Base-by-base conservation (phyloP, 257 asterid genomes). In the Marsdenia floribunda region DNA sequence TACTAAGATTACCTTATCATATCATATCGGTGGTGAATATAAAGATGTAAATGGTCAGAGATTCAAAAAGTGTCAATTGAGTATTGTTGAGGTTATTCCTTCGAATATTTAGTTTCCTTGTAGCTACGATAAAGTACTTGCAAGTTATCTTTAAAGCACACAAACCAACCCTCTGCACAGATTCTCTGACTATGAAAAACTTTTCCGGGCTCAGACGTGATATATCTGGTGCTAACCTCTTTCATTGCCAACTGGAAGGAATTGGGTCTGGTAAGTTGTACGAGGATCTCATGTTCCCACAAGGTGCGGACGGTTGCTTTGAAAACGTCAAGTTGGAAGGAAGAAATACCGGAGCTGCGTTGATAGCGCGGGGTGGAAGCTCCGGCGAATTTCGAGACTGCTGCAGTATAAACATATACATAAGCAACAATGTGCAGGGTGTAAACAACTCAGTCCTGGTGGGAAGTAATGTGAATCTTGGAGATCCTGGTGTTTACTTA, bases 351-450 rank as follows among this genome's bases (percentile, higher is more conserved):
- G 85, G 85, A 4, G 81, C 85, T 4, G 22, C 69, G 6, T 24
- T 73, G 81, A 35, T 52, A 9, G 21, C 33, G 0, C 50, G 80
- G n/a, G 75, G 59, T 6, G 75, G 58, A 18, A 2, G 37, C 42
- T 8, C 59, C 0, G 68, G 70, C 57, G 79, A 59, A 59, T 42
- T 10, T 4, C 68, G 63, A 38, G 73, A 54, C 16, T 53, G 63
- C 16, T 63, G 79, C 70, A 70, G 71, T 16, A 46, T 80, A 40
- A 73, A 75, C 77, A 90, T 94, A 7, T 91, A 91, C 75, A 74
- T 90, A 49, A 90, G 85, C 90, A 94, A 88, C 65, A 88, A 90
- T 61, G 80, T 88, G 12, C 89, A 90, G 58, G 98, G 96, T 1
- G 86, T 90, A 26, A 91, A 85, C 87, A 88, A 94, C 85, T 94